Conservation (phyloP, 805 yeast species). For the Pichia deserticola region DNA sequence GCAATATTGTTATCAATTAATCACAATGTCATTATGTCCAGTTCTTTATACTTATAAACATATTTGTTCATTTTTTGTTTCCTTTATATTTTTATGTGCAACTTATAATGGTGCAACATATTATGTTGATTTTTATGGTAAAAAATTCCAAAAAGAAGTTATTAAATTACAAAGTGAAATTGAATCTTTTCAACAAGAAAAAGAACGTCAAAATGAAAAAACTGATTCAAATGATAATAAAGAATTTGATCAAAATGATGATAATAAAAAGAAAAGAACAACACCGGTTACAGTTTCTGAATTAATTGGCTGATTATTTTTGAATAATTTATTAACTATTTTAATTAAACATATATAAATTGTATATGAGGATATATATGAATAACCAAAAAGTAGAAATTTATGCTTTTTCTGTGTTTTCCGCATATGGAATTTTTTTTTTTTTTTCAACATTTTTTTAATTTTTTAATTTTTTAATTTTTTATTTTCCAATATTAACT, state of each 20-base stretch:
- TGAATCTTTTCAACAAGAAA: conserved; percentile 18
- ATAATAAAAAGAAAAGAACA: not conserved
- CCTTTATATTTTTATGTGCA: conserved; percentile 70
- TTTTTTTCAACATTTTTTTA: not conserved
- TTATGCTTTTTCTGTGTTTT: not conserved
- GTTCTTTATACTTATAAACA: conserved; percentile 70
- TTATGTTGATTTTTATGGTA: conserved; percentile 87
- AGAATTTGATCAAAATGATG: not conserved
- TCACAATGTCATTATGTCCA: conserved; percentile 85
- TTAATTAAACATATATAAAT: no score
- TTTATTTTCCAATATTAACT: no score
- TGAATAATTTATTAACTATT: no score
- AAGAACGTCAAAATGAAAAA: not conserved
- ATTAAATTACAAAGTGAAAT: conserved; percentile 62
- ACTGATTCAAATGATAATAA: not conserved
- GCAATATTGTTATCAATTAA: conserved; percentile 79
- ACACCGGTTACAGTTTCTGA: not conserved
- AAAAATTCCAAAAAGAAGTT: conserved; percentile 82
- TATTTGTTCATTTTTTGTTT: conserved; percentile 61
- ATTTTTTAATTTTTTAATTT: not conserved
- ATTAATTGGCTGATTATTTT: not conserved
- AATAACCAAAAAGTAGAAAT: not conserved
- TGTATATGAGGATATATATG: no score
- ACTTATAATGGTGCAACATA: conserved; percentile 93
- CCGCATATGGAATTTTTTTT: not conserved